Evolutionary conservation across 2,329 filamentous ascomycete genomes (phyloP), one percentile per base, ranked within the genome.

Genomic region (Ascochyta viciae-villosae): DNA sequence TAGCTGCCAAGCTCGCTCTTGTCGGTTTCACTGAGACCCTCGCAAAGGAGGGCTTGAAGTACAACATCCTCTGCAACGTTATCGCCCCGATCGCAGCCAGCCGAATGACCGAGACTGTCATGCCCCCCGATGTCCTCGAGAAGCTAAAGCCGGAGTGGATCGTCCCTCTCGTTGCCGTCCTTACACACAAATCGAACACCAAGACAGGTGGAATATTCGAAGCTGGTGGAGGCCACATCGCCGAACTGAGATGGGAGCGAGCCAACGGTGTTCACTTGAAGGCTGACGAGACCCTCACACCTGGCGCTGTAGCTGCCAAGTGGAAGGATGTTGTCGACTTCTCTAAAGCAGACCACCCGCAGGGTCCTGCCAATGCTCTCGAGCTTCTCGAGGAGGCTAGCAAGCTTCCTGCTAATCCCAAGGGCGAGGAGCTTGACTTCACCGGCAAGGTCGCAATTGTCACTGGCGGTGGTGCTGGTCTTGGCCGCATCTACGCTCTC

Each of bases 11-110:
- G 83, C 85, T 98, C 63, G 90, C 91, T 63, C 88, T 96, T 81
- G 92, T 99, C 60, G 95, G 94, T 66, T 98, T 98, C 82, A 97
- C 93, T 35, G 94, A 99, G 84, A 97, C 95, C 4, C 85, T 99
- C 61, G 95, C 95, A 58, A 98, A 98, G 84, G 95, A 99, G 82
- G 95, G 95, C 65, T 83, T 86, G 74, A 98, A 98, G 81, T 99
- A 99, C 83, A 98, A 98, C 84, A 98, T 99, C 67, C 80, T 96
- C 70, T 87, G 84, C 82, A 99, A 99, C 78, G 91, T 91, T 69
- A 96, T 99, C 80, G 92, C 95, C 16, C 95, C 95, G 49, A 93
- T 97, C 72, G 94, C 94, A 66, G 95, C 93, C 58, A 95, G 90
- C 80, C 88, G 94, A 76, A 96, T 98, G 92, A 97, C 93, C 39